phyloP scores from a whole-genome alignment of 768 basidiomycete species.

The Leccinum truebloodii region DNA sequence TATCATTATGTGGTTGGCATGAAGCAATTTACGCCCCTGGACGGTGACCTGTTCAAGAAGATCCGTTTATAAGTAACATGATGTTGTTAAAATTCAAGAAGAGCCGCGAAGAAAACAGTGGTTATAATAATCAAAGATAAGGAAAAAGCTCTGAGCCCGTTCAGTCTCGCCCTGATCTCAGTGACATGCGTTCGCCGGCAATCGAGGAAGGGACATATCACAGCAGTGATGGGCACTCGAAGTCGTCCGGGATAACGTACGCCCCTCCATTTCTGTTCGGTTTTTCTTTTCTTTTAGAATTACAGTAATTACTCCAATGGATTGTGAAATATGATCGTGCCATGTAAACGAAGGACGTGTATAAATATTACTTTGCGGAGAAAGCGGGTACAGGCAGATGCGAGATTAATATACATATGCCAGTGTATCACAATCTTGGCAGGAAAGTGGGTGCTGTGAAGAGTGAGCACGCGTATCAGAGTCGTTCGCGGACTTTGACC shows the following conservation, averaged over 20 bases:
- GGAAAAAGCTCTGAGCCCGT: not conserved
- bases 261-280: not conserved
- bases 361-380: not conserved
- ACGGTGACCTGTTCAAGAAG: not conserved
- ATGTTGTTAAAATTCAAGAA: not conserved
- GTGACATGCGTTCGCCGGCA: not conserved
- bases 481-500: conserved; percentile 11
- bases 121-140: not conserved
- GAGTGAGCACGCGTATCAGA: not conserved
- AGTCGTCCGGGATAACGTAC: not conserved
- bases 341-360: not conserved
- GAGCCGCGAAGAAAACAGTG: not conserved
- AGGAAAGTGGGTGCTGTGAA: not conserved
- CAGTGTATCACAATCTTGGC: not conserved
- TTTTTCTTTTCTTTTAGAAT: not conserved
- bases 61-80: not conserved
- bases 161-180: not conserved
- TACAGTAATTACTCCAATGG: too few relatives aligned
- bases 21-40: not conserved
- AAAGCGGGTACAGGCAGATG: not conserved
- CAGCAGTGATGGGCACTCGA: not conserved
- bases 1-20: not conserved
- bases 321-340: not conserved
- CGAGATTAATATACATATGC: not conserved
- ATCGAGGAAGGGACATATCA: not conserved